Base-by-base conservation (phyloP, 768 basidiomycete genomes). In the Tricholoma sp. region DNA sequence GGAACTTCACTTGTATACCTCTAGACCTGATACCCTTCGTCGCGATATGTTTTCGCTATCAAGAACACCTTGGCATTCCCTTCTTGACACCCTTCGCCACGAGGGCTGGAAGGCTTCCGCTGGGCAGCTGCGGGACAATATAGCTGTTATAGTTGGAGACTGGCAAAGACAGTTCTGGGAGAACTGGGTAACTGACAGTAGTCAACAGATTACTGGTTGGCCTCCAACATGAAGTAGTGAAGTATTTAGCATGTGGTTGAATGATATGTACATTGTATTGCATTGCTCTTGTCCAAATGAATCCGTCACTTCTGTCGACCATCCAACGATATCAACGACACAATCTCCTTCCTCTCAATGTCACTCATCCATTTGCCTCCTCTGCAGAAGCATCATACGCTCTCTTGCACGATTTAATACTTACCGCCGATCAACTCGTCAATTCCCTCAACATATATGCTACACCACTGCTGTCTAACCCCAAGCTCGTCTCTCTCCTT, bases 401-500 rank as follows among this genome's bases (percentile, higher is more conserved):
- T 3, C 66, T 76, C 32, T 73, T 89, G 49, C 77, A 79, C 57
- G 74, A 81, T 19, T 67, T 86, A 10, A 73, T 84, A 50, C 74
- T 80, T 53, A 70, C 79, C 9, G 76, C 83, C 11, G 73, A 78
- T 37, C 79, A 83, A 61, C 68, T 86, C 12, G 77, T 78, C 2
- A 72, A 79, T 66, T 84, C 84, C 0, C 70, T 89, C 24, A 73
- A 77, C 24, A 65, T 78, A 50, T 82, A 83, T 62, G 59, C 78
- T 14, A 69, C 83, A 6, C 70, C 77, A 10, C 76, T 80, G 7
- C 76, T 83, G 59, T 76, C 80, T 27, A 85, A 86, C 50, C 78
- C 85, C 12, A 90, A 89, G 62, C 76, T 89, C 5, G 75, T 87
- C 32, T 88, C 88, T 14, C 75, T 84, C 22, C 74, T 89, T 63